Base-by-base conservation (phyloP, 2,329 filamentous ascomycete species). In the Pseudocercospora cruenta region DNA sequence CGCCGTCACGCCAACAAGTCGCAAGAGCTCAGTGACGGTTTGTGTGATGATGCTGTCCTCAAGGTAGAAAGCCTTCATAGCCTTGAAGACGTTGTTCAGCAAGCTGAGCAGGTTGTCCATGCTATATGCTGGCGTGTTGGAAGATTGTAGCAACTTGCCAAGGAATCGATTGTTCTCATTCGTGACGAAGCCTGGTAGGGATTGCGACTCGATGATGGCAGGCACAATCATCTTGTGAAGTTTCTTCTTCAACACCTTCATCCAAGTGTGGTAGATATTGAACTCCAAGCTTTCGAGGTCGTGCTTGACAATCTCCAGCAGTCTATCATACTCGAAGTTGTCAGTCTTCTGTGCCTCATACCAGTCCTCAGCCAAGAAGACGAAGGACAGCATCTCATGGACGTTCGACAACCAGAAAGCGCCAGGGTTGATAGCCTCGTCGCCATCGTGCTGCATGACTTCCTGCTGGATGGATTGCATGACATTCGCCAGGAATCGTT, bases 261-360 rank as follows among this genome's bases (percentile, higher is more conserved):
- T 99, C 95, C 95, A 99, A 26, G 95, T 99, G 82, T 99, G 95
- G 82, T 99, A 99, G 75, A 99, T 99, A 84, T 99, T 99, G 85
- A 99, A 99, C 82, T 99, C 95, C 70, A 99, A 85, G 80, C 92
- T 97, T 83, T 99, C 95, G 60, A 99, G 85, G 78, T 99, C 95
- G 79, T 99, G 95, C 86, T 99, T 99, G 78, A 99, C 95, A 78
- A 99, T 98, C 81, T 99, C 95, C 75, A 99, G 84, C 61, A 99
- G 86, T 70, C 95, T 91, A 81, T 99, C 95, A 75, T 99, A 99
- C 83, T 99, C 95, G 78, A 96, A 98, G 78, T 98, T 98, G 81
- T 99, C 95, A 43, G 94, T 95, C 87, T 99, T 99, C 80, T 99
- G 95, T 64, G 94, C 93, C 82, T 98, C 95, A 75, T 99, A 99